Evolutionary conservation across 441 rosid species (phyloP).

Genomic region (Manihot esculenta): DNA sequence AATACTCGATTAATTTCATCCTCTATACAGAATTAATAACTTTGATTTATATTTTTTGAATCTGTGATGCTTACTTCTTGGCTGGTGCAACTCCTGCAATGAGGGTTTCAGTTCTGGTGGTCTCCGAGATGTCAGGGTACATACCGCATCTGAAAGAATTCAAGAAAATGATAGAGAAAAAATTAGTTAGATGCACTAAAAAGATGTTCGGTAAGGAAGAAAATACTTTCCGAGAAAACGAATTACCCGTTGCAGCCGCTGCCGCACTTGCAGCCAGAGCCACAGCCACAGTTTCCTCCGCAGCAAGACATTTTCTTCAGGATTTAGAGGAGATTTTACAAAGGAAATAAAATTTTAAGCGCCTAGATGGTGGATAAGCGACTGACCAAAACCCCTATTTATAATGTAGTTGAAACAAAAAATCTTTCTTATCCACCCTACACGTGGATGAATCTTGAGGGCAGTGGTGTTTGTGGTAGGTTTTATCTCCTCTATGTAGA

Average conservation of each 20-base stretch:
- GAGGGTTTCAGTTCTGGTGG: conserved; percentile 31
- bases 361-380: neutral
- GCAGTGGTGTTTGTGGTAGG: neutral
- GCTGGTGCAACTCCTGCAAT: conserved; percentile 50
- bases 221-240: neutral
- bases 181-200: neutral
- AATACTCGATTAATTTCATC: neutral
- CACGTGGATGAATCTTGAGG: conserved; percentile 39
- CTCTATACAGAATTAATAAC: neutral
- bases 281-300: conserved; percentile 64
- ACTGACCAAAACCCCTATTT: conserved; percentile 23
- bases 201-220: neutral
- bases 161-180: neutral
- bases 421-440: conserved; percentile 30
- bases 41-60: neutral
- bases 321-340: neutral
- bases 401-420: conserved; percentile 23
- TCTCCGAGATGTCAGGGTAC: conserved; percentile 53
- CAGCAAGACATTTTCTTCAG: conserved; percentile 45
- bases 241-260: conserved; percentile 47
- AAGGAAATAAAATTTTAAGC: too few relatives aligned
- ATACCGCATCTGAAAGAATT: conserved; percentile 38
- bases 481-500: too few relatives aligned
- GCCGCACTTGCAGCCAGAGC: conserved; percentile 59
- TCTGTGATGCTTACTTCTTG: conserved; percentile 32